A percentile compares a stretch with the other conserved stretches of the same genome.
Evolutionary conservation across 1,284 basidiomycete genomes (phyloP).

Genomic region (Microbotryum scabiosae): DNA sequence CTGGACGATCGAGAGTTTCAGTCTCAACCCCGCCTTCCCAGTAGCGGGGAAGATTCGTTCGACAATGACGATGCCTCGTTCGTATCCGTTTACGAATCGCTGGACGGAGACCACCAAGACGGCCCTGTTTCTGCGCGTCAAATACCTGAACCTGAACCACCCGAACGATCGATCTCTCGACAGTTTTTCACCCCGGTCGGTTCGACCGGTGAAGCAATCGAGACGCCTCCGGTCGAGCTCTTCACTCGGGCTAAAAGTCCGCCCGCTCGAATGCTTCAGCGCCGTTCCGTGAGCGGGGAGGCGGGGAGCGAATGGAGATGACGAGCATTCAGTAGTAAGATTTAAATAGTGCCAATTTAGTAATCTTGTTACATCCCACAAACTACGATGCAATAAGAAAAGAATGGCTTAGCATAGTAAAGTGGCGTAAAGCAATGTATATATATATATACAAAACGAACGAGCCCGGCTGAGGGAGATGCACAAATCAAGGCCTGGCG

Average conservation of each 20-base stretch:
- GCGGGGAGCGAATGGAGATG: not conserved
- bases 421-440: not conserved
- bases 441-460: not conserved
- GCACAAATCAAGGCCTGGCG: no score
- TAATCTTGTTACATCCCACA: not conserved
- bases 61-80: no score
- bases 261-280: not conserved
- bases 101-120: no score
- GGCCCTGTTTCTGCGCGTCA: no score
- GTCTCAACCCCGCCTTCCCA: no score
- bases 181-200: no score
- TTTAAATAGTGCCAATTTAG: no score
- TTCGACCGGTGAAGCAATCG: not conserved
- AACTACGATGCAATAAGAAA: not conserved
- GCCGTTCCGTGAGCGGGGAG: not conserved
- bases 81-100: no score
- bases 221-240: conserved; percentile 14
- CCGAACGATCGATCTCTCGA: no score
- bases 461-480: not conserved
- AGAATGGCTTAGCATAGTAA: not conserved
- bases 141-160: no score
- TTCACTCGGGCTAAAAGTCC: conserved; percentile 9
- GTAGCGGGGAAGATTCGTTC: no score
- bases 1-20: no score
- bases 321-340: not conserved